Percentiles rank a stretch among this genome's conserved stretches.
phyloP scores from a whole-genome alignment of 108 stramenopile genomes.

The Cyclotella kingstonii region DNA sequence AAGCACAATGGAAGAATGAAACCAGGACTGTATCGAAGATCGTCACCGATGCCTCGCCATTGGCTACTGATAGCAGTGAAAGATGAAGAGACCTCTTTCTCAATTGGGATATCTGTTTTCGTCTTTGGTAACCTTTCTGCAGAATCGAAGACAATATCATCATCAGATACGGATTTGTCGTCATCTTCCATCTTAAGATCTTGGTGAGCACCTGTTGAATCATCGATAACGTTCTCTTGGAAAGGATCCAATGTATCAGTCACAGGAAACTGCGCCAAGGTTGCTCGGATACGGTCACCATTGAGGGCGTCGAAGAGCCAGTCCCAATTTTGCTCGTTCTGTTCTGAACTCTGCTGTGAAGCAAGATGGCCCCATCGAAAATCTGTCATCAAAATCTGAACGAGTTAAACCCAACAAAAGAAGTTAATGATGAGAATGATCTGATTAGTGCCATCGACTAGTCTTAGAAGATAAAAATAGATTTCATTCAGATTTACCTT shows the following conservation, averaged over 20 bases:
- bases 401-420: background rate
- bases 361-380: slow-evolving; percentile 15
- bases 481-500: slow-evolving; percentile 15
- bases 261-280: slow-evolving; percentile 57
- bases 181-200: slow-evolving; percentile 13
- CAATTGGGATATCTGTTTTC: too few relatives aligned
- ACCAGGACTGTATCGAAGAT: slow-evolving; percentile 71
- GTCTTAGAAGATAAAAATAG: background rate
- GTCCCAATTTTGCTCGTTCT: slow-evolving; percentile 36
- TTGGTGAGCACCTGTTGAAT: background rate
- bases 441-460: too few relatives aligned
- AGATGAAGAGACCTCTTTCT: too few relatives aligned
- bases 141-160: too few relatives aligned
- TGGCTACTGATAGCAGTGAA: slow-evolving; percentile 10
- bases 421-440: too few relatives aligned
- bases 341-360: slow-evolving; percentile 1
- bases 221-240: slow-evolving; percentile 8
- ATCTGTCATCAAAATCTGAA: slow-evolving; percentile 19
- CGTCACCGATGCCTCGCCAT: slow-evolving; percentile 41
- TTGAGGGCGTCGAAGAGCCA: slow-evolving; percentile 66
- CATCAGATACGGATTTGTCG: slow-evolving; percentile 5
- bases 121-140: too few relatives aligned
- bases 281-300: slow-evolving; percentile 49
- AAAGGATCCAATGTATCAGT: slow-evolving; percentile 37
- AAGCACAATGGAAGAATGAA: slow-evolving; percentile 70